These are phyloP conservation scores for Narthecium ossifragum DNA, from an alignment of 106 monocot species.

Conservation along the genomic window DNA sequence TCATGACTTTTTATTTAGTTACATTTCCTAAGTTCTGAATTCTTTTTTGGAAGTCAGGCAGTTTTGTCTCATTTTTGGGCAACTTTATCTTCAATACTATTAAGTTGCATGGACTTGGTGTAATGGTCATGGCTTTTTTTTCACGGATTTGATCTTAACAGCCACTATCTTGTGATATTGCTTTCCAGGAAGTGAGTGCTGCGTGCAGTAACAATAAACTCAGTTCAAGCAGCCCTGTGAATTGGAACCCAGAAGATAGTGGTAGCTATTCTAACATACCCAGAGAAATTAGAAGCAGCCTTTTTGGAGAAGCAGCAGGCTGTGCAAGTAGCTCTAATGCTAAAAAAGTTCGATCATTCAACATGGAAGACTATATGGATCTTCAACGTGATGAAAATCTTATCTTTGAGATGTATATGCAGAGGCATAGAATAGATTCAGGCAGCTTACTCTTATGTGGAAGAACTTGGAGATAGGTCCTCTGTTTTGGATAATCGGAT, in stretches of 20 bases:
- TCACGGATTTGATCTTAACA: too few relatives aligned
- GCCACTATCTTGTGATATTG: too few relatives aligned
- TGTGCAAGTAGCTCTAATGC: background rate
- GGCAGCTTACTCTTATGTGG: constrained; percentile 59
- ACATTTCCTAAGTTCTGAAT: too few relatives aligned
- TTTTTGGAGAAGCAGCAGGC: constrained; percentile 13
- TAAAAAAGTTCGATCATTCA: constrained; percentile 26
- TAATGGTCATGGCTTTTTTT: too few relatives aligned
- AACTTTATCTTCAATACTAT: too few relatives aligned
- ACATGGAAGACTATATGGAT: constrained; percentile 52
- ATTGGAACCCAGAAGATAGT: constrained; percentile 49
- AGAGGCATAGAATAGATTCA: constrained; percentile 50
- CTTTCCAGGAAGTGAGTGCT: constrained; percentile 35
- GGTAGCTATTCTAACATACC: constrained; percentile 12
- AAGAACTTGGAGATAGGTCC: constrained; percentile 18
- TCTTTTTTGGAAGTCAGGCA: too few relatives aligned
- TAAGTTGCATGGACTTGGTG: too few relatives aligned
- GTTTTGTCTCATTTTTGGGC: too few relatives aligned
- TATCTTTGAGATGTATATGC: constrained; percentile 40
- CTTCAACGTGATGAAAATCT: constrained; percentile 40
- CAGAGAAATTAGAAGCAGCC: background rate
- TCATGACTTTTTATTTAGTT: too few relatives aligned
- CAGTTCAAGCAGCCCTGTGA: constrained; percentile 35
- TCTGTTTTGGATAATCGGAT: background rate
- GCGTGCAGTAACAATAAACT: constrained; percentile 6